A percentile compares a stretch with the other conserved stretches of the same genome.
These are phyloP conservation scores for Talaromyces trachyspermus DNA, from an alignment of 495 filamentous ascomycete species.

Conservation along the genomic window DNA sequence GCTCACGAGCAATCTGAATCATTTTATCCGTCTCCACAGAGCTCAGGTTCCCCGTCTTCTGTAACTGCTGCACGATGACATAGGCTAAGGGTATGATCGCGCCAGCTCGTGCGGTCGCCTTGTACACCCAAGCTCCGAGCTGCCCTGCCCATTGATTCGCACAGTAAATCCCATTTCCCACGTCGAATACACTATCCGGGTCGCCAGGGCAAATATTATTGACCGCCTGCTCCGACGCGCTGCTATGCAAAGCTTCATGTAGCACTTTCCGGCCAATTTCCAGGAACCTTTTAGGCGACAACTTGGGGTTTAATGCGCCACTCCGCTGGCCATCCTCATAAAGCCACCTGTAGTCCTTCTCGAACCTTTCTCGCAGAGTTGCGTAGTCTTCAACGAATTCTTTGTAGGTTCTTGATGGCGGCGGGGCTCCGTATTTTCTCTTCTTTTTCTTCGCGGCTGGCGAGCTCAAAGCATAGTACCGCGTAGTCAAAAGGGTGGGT, in stretches of 20 bases:
- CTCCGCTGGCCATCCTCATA: neutral
- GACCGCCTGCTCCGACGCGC: neutral
- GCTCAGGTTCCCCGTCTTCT: too few species aligned
- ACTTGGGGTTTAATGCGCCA: neutral
- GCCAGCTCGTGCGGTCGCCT: neutral
- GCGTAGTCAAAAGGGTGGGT: neutral
- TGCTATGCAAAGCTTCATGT: neutral
- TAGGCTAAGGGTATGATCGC: neutral
- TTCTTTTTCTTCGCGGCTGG: too few species aligned
- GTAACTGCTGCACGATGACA: too few species aligned
- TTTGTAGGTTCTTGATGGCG: neutral
- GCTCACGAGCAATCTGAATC: too few species aligned
- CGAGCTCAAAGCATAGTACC: too few species aligned
- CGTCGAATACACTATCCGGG: neutral
- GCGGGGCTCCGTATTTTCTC: too few species aligned
- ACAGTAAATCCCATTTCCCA: too few species aligned
- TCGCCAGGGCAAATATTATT: neutral
- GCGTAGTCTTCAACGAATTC: neutral
- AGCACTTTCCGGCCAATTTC: neutral
- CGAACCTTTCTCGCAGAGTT: neutral
- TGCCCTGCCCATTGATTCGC: too few species aligned
- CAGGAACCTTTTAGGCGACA: neutral
- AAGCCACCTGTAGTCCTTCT: neutral
- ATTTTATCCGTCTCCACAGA: too few species aligned
- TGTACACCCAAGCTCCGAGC: neutral